phyloP scores from a whole-genome alignment of 2,329 filamentous ascomycete genomes.

The Penicillium janthinellum region DNA sequence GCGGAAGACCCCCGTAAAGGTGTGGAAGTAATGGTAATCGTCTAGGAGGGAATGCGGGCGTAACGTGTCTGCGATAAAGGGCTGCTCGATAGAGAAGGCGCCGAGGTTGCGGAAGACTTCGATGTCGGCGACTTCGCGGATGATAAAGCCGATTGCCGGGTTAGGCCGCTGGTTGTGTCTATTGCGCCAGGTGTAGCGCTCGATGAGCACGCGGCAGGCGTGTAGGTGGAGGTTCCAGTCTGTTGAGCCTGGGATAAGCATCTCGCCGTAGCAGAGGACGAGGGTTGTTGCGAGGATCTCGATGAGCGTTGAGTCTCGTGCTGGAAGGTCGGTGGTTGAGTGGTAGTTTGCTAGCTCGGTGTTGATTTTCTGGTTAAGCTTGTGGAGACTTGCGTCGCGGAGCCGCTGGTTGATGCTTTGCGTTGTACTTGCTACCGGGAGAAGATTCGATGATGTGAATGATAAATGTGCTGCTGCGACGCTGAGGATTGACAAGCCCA shows the following conservation, averaged over 20 bases:
- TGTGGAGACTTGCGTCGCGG: constrained; percentile 2
- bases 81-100: constrained; percentile 9
- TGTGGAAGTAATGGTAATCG: constrained; percentile 5
- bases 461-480: constrained; percentile 4
- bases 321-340: not conserved
- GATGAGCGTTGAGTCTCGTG: not conserved
- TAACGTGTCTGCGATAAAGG: not conserved
- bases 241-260: constrained; percentile 17
- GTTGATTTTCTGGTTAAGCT: constrained; percentile 15
- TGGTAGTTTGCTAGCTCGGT: constrained; percentile 5
- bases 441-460: not conserved
- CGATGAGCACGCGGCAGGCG: constrained; percentile 18
- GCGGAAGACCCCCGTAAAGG: constrained; percentile 14
- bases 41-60: not conserved
- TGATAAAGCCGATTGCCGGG: constrained; percentile 11
- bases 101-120: constrained; percentile 15
- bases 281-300: constrained; percentile 18
- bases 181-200: constrained; percentile 4
- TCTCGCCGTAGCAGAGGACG: constrained; percentile 20
- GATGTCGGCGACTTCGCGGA: constrained; percentile 20
- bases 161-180: not conserved
- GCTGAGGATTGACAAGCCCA: constrained; percentile 19
- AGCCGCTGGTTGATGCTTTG: constrained; percentile 3
- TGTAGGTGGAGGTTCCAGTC: constrained; percentile 18
- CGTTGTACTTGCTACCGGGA: constrained; percentile 2